Evolutionary conservation across 139 green algal genomes (phyloP), one percentile per base, ranked within the genome.

Genomic region (Chloropicon primus): DNA sequence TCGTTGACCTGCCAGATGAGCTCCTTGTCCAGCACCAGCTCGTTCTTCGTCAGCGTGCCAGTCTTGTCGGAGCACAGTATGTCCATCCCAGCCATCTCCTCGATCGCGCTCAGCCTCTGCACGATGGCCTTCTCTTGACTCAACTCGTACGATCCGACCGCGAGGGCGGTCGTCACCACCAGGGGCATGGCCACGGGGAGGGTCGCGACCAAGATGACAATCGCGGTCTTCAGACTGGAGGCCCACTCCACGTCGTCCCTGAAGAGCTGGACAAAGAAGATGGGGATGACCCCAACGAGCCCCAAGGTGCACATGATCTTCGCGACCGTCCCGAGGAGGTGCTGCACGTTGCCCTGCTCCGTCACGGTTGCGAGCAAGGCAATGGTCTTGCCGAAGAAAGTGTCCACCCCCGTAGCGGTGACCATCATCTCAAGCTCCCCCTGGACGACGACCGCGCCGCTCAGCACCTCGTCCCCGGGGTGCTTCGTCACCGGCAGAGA

Each of bases 141-240:
- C 54, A 97, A 84, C 76, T 91, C 87, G 84, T 80, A 86, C 5
- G 92, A 89, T 24, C 93, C 93, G 76, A 97, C 83, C 0, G 93
- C 93, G 25, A 97, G 87, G 2, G 93, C 97, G 22, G 95, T 90
- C 0, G 87, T 91, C 76, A 96, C 80, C 73, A 97, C 93, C 23
- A 90, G 96, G 54, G 90, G 90, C 91, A 97, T 96, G 84, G 92
- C 93, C 78, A 97, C 96, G 72, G 93, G 93, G 74, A 97, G 94
- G 75, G 90, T 91, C 24, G 91, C 92, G 25, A 97, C 91, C 27
- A 97, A 87, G 79, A 97, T 89, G 24, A 96, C 91, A 24, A 97
- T 87, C 80, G 95, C 89, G 84, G 95, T 96, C 77, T 84, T 90
- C 54, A 96, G 84, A 0, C 88, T 93, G 53, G 91, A 88, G 85